A percentile compares a stretch with the other conserved stretches of the same genome.
These are phyloP conservation scores for Macrophomina tecta DNA, from an alignment of 2,329 filamentous ascomycete species.

Conservation along the genomic window DNA sequence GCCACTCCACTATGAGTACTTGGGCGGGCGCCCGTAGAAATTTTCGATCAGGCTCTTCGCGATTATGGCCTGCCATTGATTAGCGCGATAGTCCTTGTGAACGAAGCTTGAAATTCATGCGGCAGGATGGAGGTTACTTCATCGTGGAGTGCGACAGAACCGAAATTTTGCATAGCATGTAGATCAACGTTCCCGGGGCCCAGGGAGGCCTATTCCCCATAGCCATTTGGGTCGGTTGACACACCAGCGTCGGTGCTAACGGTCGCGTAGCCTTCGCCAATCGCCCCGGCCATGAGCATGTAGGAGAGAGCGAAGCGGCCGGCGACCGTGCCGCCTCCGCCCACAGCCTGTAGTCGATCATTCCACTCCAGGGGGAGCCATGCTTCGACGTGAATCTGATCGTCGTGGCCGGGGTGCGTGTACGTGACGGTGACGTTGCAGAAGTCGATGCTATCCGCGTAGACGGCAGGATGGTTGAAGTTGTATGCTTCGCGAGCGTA, in stretches of 20 bases:
- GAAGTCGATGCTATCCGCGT: constrained; percentile 27
- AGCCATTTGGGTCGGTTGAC: background rate
- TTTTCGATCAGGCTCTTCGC: constrained; percentile 41
- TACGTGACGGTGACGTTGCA: constrained; percentile 35
- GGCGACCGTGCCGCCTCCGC: constrained; percentile 39
- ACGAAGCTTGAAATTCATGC: background rate
- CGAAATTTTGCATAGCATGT: constrained; percentile 46
- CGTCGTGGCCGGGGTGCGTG: constrained; percentile 31
- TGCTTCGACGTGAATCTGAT: constrained; percentile 30
- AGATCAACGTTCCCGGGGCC: constrained; percentile 37
- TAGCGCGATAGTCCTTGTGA: background rate
- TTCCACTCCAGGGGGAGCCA: constrained; percentile 45
- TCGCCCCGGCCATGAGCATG: constrained; percentile 34
- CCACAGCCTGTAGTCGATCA: constrained; percentile 40
- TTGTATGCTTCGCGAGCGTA: constrained; percentile 29
- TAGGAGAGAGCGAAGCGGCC: constrained; percentile 36
- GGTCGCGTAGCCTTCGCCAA: constrained; percentile 40
- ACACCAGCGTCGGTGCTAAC: constrained; percentile 43
- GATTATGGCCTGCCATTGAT: constrained; percentile 33
- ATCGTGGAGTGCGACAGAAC: constrained; percentile 46
- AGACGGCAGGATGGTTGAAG: constrained; percentile 28
- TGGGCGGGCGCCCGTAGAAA: constrained; percentile 42
- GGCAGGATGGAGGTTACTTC: background rate
- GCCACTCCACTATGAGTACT: constrained; percentile 45
- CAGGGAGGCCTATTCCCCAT: constrained; percentile 29